These are phyloP conservation scores for Blastomyces parvus DNA, from an alignment of 2,329 filamentous ascomycete genomes.

Conservation along the genomic window DNA sequence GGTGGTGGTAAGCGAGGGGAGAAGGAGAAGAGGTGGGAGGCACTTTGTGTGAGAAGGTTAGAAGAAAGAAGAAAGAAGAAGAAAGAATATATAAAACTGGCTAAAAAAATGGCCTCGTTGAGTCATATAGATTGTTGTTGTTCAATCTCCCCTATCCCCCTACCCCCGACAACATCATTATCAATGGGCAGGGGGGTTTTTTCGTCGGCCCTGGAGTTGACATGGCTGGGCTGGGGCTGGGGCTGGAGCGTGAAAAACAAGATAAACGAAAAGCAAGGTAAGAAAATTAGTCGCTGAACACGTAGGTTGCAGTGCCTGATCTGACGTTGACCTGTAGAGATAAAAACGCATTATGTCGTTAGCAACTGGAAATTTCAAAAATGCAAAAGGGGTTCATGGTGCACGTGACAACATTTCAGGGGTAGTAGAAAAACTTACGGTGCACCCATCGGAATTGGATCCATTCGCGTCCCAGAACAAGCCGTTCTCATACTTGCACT, in stretches of 20 bases:
- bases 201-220: background rate
- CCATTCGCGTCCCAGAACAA: conserved; percentile 47
- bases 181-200: too few relatives aligned
- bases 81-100: background rate
- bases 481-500: conserved; percentile 59
- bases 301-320: background rate
- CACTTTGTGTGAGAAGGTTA: background rate
- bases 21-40: background rate
- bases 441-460: conserved; percentile 58
- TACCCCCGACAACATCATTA: too few relatives aligned
- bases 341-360: background rate
- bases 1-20: background rate
- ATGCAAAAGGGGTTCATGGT: background rate
- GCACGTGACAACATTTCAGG: background rate
- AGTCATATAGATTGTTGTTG: background rate
- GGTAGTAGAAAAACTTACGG: conserved; percentile 50
- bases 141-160: background rate
- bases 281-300: background rate
- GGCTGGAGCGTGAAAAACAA: background rate
- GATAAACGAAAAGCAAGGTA: background rate
- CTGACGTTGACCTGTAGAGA: background rate
- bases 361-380: background rate
- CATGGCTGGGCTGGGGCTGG: background rate
- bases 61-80: background rate
- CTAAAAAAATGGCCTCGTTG: background rate